Conservation (phyloP, 2,329 filamentous ascomycete genomes). For the Tothia fuscella region DNA sequence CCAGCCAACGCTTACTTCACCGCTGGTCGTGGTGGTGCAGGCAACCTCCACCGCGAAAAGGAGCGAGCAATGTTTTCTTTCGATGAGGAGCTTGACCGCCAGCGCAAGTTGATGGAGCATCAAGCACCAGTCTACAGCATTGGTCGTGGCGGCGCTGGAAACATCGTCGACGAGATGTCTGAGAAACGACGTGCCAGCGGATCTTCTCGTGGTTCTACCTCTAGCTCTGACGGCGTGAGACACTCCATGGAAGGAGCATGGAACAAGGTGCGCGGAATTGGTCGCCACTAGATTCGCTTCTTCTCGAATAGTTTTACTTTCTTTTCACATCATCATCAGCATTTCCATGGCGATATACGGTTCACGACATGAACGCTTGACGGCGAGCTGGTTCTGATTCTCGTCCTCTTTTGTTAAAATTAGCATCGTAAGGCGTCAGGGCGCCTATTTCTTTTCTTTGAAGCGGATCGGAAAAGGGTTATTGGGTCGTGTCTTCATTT, state of each 20-base stretch:
- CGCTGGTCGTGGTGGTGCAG: slow-evolving; percentile 54
- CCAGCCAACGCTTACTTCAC: slow-evolving; percentile 43
- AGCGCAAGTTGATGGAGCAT: slow-evolving; percentile 41
- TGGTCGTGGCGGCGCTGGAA: slow-evolving; percentile 49
- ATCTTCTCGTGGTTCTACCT: neutral
- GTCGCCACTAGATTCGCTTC: slow-evolving; percentile 12
- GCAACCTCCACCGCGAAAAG: slow-evolving; percentile 45
- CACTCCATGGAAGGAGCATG: slow-evolving; percentile 25
- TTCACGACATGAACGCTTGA: slow-evolving; percentile 7
- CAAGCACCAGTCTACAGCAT: slow-evolving; percentile 52
- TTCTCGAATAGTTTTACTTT: neutral
- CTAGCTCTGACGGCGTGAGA: slow-evolving; percentile 18
- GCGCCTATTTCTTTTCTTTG: neutral
- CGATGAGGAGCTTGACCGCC: slow-evolving; percentile 52
- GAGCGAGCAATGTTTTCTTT: slow-evolving; percentile 55
- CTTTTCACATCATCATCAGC: slow-evolving; percentile 11
- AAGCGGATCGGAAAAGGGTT: neutral
- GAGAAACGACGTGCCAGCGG: slow-evolving; percentile 12
- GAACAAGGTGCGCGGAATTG: slow-evolving; percentile 23
- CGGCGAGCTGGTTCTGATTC: slow-evolving; percentile 28
- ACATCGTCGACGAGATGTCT: slow-evolving; percentile 33
- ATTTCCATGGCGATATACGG: slow-evolving; percentile 9
- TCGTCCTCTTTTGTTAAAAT: slow-evolving; percentile 13
- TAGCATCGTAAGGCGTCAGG: slow-evolving; percentile 18
- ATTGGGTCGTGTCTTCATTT: neutral